Conservation (phyloP, 2,329 filamentous ascomycete species). For the Stagonosporopsis cucurbitacearum region DNA sequence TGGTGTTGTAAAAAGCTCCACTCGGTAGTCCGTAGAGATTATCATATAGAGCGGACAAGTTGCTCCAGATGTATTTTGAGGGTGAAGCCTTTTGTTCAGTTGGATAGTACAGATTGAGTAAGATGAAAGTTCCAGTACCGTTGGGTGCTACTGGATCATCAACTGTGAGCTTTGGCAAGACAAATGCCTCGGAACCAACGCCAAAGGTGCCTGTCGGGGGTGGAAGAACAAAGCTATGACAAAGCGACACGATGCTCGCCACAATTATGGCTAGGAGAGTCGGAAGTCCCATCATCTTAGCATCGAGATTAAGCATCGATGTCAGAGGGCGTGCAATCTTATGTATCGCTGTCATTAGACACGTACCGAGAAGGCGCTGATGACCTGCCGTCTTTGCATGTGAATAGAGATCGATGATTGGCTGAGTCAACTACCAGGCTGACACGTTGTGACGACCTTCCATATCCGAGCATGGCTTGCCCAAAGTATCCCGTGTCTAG, state of each 20-base stretch:
- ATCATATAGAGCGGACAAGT: not conserved
- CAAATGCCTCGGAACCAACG: constrained; percentile 21
- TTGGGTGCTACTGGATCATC: constrained; percentile 23
- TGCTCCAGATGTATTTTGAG: not conserved
- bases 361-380: not conserved
- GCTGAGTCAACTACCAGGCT: not conserved
- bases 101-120: constrained; percentile 26
- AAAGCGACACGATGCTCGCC: not conserved
- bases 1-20: not conserved
- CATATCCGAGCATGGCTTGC: not conserved
- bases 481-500: not conserved
- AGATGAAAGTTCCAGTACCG: constrained; percentile 13
- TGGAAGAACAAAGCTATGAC: constrained; percentile 15
- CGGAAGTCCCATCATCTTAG: not conserved
- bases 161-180: constrained; percentile 17
- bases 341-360: not conserved
- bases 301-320: not conserved
- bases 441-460: not conserved
- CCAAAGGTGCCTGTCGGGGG: constrained; percentile 23
- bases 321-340: not conserved
- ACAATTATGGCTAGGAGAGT: constrained; percentile 22
- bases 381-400: not conserved
- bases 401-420: not conserved
- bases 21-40: not conserved
- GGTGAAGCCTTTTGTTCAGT: constrained; percentile 14